Percentiles rank a stretch among this genome's conserved stretches.
Evolutionary conservation across 208 protist genomes (phyloP).

Genomic region (Crithidia bombi): DNA sequence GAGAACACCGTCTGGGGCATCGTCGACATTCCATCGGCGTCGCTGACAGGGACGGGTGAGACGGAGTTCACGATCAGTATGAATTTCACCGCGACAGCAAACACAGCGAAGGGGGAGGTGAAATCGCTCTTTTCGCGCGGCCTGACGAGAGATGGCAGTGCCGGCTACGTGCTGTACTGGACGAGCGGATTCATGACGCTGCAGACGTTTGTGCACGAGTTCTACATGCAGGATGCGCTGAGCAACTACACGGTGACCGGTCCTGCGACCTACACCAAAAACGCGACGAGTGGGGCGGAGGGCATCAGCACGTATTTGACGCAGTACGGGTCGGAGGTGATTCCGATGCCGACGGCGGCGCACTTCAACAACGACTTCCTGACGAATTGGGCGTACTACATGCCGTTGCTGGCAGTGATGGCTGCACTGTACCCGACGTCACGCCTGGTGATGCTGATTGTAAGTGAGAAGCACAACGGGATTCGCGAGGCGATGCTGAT

Average conservation of each 20-base stretch:
- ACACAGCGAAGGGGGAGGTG: slow-evolving; percentile 45
- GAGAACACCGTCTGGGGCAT: slow-evolving; percentile 78
- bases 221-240: slow-evolving; percentile 46
- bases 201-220: slow-evolving; percentile 72
- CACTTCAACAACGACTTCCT: slow-evolving; percentile 62
- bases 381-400: slow-evolving; percentile 61
- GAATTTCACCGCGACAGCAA: slow-evolving; percentile 86
- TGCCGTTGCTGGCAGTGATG: slow-evolving; percentile 79
- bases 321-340: slow-evolving; percentile 37
- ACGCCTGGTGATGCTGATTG: slow-evolving; percentile 66
- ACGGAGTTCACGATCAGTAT: slow-evolving; percentile 83
- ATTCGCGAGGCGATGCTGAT: slow-evolving; percentile 90
- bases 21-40: slow-evolving; percentile 46
- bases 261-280: slow-evolving; percentile 16
- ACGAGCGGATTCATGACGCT: slow-evolving; percentile 84
- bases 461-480: slow-evolving; percentile 78
- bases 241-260: slow-evolving; percentile 1
- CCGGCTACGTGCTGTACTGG: slow-evolving; percentile 69
- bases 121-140: slow-evolving; percentile 49
- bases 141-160: slow-evolving; percentile 32
- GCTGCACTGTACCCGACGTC: slow-evolving; percentile 77
- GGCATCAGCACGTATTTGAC: slow-evolving; percentile 50
- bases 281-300: slow-evolving; percentile 17
- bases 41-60: slow-evolving; percentile 14
- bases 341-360: slow-evolving; percentile 65